Percentiles rank a stretch among this genome's conserved stretches.
phyloP scores from a whole-genome alignment of 1,139 yeast species.

The Protomyces macrosporus region DNA sequence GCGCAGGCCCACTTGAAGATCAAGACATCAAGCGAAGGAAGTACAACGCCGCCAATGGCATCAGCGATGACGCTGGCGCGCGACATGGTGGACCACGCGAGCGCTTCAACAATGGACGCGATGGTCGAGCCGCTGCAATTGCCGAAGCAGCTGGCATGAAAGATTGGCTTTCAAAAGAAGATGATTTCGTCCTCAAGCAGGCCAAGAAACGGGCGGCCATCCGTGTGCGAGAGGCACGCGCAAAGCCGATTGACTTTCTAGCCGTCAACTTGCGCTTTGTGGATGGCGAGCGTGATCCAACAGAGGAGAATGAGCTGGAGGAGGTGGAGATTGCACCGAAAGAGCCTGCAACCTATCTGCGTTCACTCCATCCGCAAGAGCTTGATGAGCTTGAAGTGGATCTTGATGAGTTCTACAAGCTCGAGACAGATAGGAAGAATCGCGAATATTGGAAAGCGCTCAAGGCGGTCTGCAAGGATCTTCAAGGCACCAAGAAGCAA shows the following conservation, averaged over 20 bases:
- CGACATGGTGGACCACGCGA: neutral
- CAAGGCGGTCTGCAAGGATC: slow-evolving; percentile 25
- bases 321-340: slow-evolving; percentile 34
- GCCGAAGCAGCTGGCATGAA: slow-evolving; percentile 19
- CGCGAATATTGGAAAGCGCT: slow-evolving; percentile 35
- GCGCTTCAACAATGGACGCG: neutral
- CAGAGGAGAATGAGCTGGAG: slow-evolving; percentile 29
- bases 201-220: slow-evolving; percentile 38
- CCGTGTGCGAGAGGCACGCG: slow-evolving; percentile 37
- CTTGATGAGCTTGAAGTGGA: slow-evolving; percentile 31
- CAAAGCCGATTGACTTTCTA: slow-evolving; percentile 36
- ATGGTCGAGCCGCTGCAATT: slow-evolving; percentile 21
- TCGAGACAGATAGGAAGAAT: slow-evolving; percentile 32
- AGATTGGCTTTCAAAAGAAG: slow-evolving; percentile 39
- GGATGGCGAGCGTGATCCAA: slow-evolving; percentile 31
- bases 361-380: slow-evolving; percentile 25
- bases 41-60: neutral
- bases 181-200: slow-evolving; percentile 38
- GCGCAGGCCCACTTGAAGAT: neutral
- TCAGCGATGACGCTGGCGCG: neutral
- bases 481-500: slow-evolving; percentile 12
- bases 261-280: slow-evolving; percentile 34
- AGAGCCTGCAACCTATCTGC: slow-evolving; percentile 31
- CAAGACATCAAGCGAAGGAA: neutral
- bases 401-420: slow-evolving; percentile 31